Base-by-base conservation (phyloP, 192 early-diverging fungal genomes). In the Backusella mclennaniae region DNA sequence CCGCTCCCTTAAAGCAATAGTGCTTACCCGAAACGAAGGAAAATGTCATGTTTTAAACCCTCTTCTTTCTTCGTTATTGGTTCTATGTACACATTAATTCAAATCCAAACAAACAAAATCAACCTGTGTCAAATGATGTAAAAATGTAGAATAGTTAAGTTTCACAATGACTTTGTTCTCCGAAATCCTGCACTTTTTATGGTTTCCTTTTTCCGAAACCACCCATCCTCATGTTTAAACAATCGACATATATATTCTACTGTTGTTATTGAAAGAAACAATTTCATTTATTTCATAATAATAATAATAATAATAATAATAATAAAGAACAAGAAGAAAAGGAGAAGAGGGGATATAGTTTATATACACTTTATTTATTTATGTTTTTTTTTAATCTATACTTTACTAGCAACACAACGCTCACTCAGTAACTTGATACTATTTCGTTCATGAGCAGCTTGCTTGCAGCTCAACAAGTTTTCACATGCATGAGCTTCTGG, bases 401-500 rank as follows among this genome's bases (percentile, higher is more conserved):
- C 90, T 84, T 94, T 94, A 44, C 84, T 84, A 31, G 88, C 92
- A 8, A 93, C 90, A 73, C 90, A 92, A 82, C 91, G 91, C 73
- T 94, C 93, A 71, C 81, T 82, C 39, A 93, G 69, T 29, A 94
- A 78, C 74, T 89, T 90, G 53, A 83, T 83, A 66, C 86, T 88
- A 38, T 89, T 83, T 69, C 84, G 77, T 77, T 90, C 86, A 68
- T 86, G 85, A 35, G 91, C 88, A 46, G 83, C 87, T 73, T 90
- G 83, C 36, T 85, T 85, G 71, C 92, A 93, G 29, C 78, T 86
- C 38, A 85, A 84, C 66, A 94, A 76, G 67, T 94, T 91, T 9
- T 84, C 80, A 79, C 93, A 95, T 66, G 82, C 82, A 82, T 95
- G 93, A 41, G 89, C 84, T 77, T 95, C 93, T 35, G 92, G 91